Conservation (phyloP, 108 stramenopile species). For the Pseudonitzschia multistriata region DNA sequence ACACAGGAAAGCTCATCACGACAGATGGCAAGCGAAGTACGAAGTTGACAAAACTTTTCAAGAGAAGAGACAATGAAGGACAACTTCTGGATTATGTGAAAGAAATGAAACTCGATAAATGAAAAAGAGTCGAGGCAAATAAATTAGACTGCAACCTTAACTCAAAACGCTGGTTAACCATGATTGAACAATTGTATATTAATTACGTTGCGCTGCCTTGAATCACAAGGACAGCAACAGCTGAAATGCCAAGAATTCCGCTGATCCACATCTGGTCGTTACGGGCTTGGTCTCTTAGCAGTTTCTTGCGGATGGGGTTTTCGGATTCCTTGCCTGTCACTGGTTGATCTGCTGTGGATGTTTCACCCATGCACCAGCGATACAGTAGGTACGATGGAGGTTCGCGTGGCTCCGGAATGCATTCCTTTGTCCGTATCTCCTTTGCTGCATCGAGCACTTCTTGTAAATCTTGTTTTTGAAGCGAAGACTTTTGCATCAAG, state of each 20-base stretch:
- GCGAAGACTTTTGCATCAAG: slow-evolving; percentile 62
- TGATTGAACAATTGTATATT: no score
- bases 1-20: slow-evolving; percentile 58
- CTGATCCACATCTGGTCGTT: slow-evolving; percentile 66
- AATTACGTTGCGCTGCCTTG: slow-evolving; percentile 12
- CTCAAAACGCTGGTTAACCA: no score
- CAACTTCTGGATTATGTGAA: slow-evolving; percentile 58
- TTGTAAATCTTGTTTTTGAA: slow-evolving; percentile 57
- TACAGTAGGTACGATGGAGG: slow-evolving; percentile 35
- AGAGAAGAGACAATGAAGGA: slow-evolving; percentile 78
- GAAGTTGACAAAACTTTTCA: slow-evolving; percentile 81
- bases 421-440: slow-evolving; percentile 31
- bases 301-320: slow-evolving; percentile 37
- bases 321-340: slow-evolving; percentile 15
- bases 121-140: neutral
- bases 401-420: slow-evolving; percentile 24
- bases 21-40: slow-evolving; percentile 68
- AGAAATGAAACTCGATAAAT: slow-evolving; percentile 62
- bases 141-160: neutral
- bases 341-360: slow-evolving; percentile 15
- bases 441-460: slow-evolving; percentile 44
- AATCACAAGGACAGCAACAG: slow-evolving; percentile 36
- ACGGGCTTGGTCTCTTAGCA: slow-evolving; percentile 44
- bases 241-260: slow-evolving; percentile 46
- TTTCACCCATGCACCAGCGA: slow-evolving; percentile 52